Base-by-base conservation (phyloP, 345 rosid species). In the Arabis alpina region DNA sequence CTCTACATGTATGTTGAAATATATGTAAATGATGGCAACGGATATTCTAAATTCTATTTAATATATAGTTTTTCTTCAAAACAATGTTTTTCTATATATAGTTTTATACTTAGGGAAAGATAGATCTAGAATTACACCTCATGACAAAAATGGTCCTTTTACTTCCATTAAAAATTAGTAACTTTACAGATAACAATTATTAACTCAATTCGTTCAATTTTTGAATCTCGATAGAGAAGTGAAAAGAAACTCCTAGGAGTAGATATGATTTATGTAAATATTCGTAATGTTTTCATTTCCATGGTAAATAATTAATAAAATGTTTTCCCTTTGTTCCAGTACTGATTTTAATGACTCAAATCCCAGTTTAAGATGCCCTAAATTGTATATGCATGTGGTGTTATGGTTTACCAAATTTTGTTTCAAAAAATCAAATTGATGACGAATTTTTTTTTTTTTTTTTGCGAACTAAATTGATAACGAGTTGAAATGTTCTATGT, bases 31-130 rank as follows among this genome's bases (percentile, higher is more conserved):
- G 63, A 74, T 67, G 78, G 13, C 36, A 61, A 61, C 60, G 69
- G 69, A 61, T 75, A 61, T 75, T 68, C 74, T 34, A 27, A 68
- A 75, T 68, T 75, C 69, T 75, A 43, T 60, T 67, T 60, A 67
- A 67, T 49, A 61, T 66, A 74, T 44, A 66, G 3, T 54, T 60
- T 43, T 74, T 54, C 43, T 41, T 74, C 28, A 51, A 13, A 34
- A 36, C 45, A 41, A 63, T 47, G 53, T 62, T 61, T 60, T 40
- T 51, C 40, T 68, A 50, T 19, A 19, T 50, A 27, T 61, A 45
- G 44, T 68, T 60, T 53, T 61, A 37, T 37, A 39, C 45, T 62
- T 41, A 63, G 66, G 47, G 60, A 54, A 62, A 64, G 36, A 62
- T 62, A 56, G 71, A 70, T 69, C 66, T 76, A 76, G 71, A 76